phyloP scores from a whole-genome alignment of 2,329 filamentous ascomycete species.

The Trichocomaceae sp. region DNA sequence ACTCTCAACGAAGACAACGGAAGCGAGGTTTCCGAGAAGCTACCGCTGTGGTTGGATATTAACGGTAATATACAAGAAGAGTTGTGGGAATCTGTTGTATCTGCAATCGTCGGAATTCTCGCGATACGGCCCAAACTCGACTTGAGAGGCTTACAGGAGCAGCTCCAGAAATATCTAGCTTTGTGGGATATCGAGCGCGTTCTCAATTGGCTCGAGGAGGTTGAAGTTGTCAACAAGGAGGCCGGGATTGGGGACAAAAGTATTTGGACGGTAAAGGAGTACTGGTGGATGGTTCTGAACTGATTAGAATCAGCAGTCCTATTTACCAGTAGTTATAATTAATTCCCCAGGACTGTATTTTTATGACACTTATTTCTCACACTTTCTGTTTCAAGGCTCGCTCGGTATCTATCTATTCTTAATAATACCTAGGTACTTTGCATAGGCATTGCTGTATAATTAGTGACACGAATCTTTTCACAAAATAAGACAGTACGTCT shows the following conservation, averaged over 20 bases:
- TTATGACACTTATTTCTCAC: neutral
- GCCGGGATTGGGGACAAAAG: constrained; percentile 24
- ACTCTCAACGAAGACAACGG: constrained; percentile 7
- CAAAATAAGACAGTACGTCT: neutral
- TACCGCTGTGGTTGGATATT: constrained; percentile 46
- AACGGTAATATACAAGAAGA: constrained; percentile 32
- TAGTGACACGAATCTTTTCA: neutral
- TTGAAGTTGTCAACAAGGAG: constrained; percentile 20
- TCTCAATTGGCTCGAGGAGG: constrained; percentile 36
- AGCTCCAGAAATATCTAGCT: constrained; percentile 34
- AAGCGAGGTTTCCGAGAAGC: constrained; percentile 17
- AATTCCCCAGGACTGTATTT: neutral
- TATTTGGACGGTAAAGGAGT: constrained; percentile 24
- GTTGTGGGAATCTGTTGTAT: constrained; percentile 39
- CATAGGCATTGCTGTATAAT: neutral
- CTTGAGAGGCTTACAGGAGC: constrained; percentile 28
- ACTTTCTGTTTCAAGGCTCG: no score
- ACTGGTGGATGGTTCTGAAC: constrained; percentile 38
- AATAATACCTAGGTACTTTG: no score
- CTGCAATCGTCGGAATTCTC: constrained; percentile 37
- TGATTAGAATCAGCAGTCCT: neutral
- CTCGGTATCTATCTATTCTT: no score
- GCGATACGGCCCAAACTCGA: constrained; percentile 36
- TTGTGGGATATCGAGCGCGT: constrained; percentile 38
- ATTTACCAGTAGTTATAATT: neutral